Percentiles rank a stretch among this genome's conserved stretches.
Evolutionary conservation across 2,329 filamentous ascomycete genomes (phyloP).

Genomic region (Leptographium wingfieldii): DNA sequence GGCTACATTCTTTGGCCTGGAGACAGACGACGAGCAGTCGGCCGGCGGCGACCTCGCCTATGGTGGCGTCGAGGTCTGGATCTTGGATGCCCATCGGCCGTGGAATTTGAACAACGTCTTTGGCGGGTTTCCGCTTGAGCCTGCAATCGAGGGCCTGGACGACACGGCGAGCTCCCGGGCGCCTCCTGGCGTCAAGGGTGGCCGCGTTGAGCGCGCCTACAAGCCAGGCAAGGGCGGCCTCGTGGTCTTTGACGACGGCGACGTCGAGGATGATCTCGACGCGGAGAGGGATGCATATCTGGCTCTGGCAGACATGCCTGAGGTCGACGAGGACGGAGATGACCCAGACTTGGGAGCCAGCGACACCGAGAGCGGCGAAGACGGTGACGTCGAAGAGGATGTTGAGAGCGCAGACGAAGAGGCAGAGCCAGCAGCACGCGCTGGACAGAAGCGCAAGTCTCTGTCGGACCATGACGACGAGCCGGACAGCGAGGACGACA

Average conservation of each 20-base stretch:
- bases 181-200: conserved; percentile 56
- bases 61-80: conserved; percentile 87
- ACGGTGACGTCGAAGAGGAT: conserved; percentile 59
- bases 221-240: conserved; percentile 74
- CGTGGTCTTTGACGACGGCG: conserved; percentile 89
- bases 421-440: conserved; percentile 16
- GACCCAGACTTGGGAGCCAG: conserved; percentile 45
- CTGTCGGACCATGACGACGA: conserved; percentile 63
- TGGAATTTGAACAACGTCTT: conserved; percentile 96
- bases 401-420: conserved; percentile 47
- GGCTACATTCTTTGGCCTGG: conserved; percentile 64
- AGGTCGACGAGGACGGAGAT: conserved; percentile 68
- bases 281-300: conserved; percentile 72
- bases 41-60: conserved; percentile 30
- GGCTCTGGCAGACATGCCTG: conserved; percentile 81
- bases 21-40: conserved; percentile 41
- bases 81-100: conserved; percentile 79
- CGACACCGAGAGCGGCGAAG: conserved; percentile 52
- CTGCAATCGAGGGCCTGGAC: conserved; percentile 15
- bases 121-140: conserved; percentile 52
- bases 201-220: conserved; percentile 59
- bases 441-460: conserved; percentile 51
- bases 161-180: conserved; percentile 23
- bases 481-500: conserved; percentile 59
- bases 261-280: conserved; percentile 72